Percentiles rank a stretch among this genome's conserved stretches.
Conservation (phyloP, 306 rosid species). For the cucumber (Cucumis sativus) region Cucumber_9930_V3 NC_026656.2:9572001-9572500, state of each 20-base stretch:
- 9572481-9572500: slow-evolving; percentile 26
- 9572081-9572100: too few species aligned
- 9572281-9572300: neutral
- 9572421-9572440: slow-evolving; percentile 12
- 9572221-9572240: neutral
- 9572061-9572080: too few species aligned
- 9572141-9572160: neutral
- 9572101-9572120: too few species aligned
- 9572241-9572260: neutral
- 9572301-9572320: neutral
- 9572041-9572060: too few species aligned
- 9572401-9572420: neutral
- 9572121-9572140: too few species aligned
- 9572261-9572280: neutral
- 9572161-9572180: neutral
- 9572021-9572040: fast-evolving
- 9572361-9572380: slow-evolving; percentile 9
- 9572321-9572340: neutral
- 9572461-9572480: slow-evolving; percentile 22
- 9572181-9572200: neutral
- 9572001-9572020: too few species aligned
- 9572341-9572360: slow-evolving; percentile 7
- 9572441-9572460: slow-evolving; percentile 14
- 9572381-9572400: slow-evolving; percentile 5
- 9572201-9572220: neutral